Conservation (phyloP, 2,329 filamentous ascomycete species). For the Myotisia sp. region DNA sequence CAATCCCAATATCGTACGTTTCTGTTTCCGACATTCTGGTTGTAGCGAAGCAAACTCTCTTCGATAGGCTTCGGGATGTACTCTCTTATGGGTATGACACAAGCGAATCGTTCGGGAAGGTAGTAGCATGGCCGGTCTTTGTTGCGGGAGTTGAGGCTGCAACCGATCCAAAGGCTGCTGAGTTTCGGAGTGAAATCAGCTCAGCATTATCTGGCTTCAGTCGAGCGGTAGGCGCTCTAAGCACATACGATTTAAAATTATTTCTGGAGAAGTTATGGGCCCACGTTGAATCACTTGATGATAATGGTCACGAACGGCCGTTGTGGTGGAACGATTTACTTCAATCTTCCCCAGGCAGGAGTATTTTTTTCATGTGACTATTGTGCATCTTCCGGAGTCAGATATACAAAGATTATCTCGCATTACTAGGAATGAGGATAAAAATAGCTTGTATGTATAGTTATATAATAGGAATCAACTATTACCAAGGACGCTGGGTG, state of each 20-base stretch:
- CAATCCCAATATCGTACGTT: slow-evolving; percentile 6
- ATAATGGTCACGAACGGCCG: background rate
- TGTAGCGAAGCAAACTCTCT: slow-evolving; percentile 9
- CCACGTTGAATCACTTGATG: background rate
- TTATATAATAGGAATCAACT: too few relatives aligned
- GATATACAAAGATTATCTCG: background rate
- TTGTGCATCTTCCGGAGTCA: background rate
- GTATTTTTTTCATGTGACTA: slow-evolving; percentile 3
- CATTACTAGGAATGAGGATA: background rate
- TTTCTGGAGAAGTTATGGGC: slow-evolving; percentile 8
- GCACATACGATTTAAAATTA: slow-evolving; percentile 6
- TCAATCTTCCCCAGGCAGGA: background rate
- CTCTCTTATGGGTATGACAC: slow-evolving; percentile 1
- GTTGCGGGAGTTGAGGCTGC: slow-evolving; percentile 12
- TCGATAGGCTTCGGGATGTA: slow-evolving; percentile 5
- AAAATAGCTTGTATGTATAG: too few relatives aligned
- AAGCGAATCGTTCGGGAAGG: slow-evolving; percentile 8
- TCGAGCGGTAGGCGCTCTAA: slow-evolving; percentile 9
- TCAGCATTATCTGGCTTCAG: slow-evolving; percentile 6
- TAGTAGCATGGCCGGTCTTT: slow-evolving; percentile 12
- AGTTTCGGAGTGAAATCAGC: slow-evolving; percentile 3
- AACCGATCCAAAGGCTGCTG: slow-evolving; percentile 3
- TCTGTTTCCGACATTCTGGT: slow-evolving; percentile 9
- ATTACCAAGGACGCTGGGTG: too few relatives aligned
- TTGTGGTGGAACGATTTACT: slow-evolving; percentile 12